These are phyloP conservation scores for Eimeria brunetti DNA, from an alignment of 169 alveolate species.

Conservation along the genomic window DNA sequence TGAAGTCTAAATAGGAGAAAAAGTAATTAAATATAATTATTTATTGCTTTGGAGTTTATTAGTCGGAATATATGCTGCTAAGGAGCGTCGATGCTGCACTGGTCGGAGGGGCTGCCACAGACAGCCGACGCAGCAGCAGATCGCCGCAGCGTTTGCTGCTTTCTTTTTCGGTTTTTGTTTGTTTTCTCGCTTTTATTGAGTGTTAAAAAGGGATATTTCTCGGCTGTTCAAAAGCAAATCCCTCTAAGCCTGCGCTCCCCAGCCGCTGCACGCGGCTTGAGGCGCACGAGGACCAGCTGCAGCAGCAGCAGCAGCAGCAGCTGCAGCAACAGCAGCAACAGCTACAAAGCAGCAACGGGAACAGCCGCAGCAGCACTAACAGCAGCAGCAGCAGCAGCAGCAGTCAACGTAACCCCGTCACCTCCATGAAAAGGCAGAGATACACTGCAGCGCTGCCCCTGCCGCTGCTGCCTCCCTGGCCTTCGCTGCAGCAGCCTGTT, in stretches of 20 bases:
- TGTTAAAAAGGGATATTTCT: background rate
- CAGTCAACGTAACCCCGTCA: background rate
- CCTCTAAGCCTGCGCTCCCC: background rate
- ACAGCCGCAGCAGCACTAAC: background rate
- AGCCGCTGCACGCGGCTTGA: background rate
- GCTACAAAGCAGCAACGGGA: background rate
- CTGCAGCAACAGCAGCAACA: background rate
- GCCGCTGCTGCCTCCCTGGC: background rate
- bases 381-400: background rate
- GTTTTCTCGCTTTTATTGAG: background rate
- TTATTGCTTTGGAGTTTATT: too few relatives aligned
- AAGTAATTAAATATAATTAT: too few relatives aligned
- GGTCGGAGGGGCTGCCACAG: constrained; percentile 22
- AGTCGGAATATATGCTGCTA: background rate
- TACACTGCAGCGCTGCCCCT: background rate
- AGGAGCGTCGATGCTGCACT: background rate
- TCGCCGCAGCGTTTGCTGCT: background rate
- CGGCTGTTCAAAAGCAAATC: background rate
- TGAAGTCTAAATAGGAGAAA: background rate
- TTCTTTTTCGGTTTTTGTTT: background rate
- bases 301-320: background rate
- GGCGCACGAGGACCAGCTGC: constrained; percentile 13
- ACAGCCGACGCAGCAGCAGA: constrained; percentile 2
- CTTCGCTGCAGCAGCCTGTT: background rate
- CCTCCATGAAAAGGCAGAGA: background rate